Evolutionary conservation across 805 yeast species (phyloP).

Genomic region (Komagataella populi): DNA sequence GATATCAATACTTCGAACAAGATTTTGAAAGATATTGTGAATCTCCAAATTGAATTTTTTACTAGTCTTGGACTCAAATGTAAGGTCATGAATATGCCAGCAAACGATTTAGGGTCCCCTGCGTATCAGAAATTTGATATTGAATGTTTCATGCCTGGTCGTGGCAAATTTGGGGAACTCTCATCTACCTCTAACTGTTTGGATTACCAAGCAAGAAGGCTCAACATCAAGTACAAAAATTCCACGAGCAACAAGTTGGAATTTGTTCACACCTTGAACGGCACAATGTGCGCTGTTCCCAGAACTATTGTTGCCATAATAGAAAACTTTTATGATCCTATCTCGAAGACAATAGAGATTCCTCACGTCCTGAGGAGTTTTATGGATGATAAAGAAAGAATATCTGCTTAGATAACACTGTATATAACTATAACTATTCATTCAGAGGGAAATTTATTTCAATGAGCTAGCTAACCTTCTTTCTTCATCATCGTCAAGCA

Average conservation of each 20-base stretch:
- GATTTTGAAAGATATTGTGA: slow-evolving; percentile 46
- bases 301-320: slow-evolving; percentile 80
- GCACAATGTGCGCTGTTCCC: slow-evolving; percentile 94
- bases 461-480: slow-evolving; percentile 50
- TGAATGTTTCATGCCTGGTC: slow-evolving; percentile 98
- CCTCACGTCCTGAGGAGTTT: slow-evolving; percentile 58
- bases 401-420: slow-evolving; percentile 2
- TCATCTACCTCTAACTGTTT: slow-evolving; percentile 87
- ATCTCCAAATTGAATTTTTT: slow-evolving; percentile 54
- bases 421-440: neutral
- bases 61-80: slow-evolving; percentile 63
- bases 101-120: slow-evolving; percentile 85
- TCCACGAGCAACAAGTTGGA: slow-evolving; percentile 17
- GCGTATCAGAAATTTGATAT: slow-evolving; percentile 86
- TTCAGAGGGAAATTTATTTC: slow-evolving; percentile 4
- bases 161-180: slow-evolving; percentile 70
- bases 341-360: slow-evolving; percentile 35
- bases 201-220: slow-evolving; percentile 79
- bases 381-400: slow-evolving; percentile 50
- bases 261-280: slow-evolving; percentile 78
- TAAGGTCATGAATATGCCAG: slow-evolving; percentile 78
- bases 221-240: slow-evolving; percentile 47
- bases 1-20: slow-evolving; percentile 18
- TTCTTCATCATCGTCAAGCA: slow-evolving; percentile 60
- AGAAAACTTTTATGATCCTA: slow-evolving; percentile 68